Conservation (phyloP, 2,329 filamentous ascomycete species). For the Xylaria sp. region DNA sequence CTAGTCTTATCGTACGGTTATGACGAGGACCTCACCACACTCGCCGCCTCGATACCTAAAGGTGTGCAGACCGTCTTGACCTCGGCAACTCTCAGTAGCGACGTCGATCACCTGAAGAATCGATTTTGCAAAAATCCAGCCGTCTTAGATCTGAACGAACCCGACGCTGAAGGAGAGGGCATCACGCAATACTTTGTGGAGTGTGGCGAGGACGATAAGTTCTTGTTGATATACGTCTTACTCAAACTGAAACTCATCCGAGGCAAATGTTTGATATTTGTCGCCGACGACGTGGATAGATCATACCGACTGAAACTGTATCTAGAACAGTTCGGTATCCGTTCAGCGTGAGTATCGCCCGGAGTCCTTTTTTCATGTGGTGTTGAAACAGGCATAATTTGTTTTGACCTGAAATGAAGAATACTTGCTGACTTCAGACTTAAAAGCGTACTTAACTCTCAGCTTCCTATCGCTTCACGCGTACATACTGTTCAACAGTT, state of each 20-base stretch:
- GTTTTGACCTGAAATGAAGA: not conserved
- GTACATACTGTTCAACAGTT: constrained; percentile 97
- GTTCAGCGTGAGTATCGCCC: constrained; percentile 61
- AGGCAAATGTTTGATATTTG: constrained; percentile 87
- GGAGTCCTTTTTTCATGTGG: constrained; percentile 56
- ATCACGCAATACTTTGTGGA: constrained; percentile 90
- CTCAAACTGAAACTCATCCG: constrained; percentile 95
- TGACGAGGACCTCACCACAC: constrained; percentile 84
- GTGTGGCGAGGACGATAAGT: constrained; percentile 98
- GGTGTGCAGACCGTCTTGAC: constrained; percentile 92
- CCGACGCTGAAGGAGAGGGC: constrained; percentile 78
- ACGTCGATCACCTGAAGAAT: constrained; percentile 85
- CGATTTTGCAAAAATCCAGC: constrained; percentile 87
- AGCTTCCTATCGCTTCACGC: constrained; percentile 90
- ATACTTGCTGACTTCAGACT: constrained; percentile 16
- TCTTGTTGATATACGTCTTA: constrained; percentile 90
- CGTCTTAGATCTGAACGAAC: constrained; percentile 83
- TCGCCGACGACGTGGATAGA: constrained; percentile 59
- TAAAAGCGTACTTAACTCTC: constrained; percentile 75
- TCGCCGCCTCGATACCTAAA: constrained; percentile 82
- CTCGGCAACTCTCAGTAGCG: constrained; percentile 89
- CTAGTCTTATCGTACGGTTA: constrained; percentile 94
- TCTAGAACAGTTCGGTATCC: constrained; percentile 95
- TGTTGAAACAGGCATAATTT: not conserved
- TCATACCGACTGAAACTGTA: constrained; percentile 95